Base-by-base conservation (phyloP, 768 basidiomycete genomes). In the Hericium alpestre region DNA sequence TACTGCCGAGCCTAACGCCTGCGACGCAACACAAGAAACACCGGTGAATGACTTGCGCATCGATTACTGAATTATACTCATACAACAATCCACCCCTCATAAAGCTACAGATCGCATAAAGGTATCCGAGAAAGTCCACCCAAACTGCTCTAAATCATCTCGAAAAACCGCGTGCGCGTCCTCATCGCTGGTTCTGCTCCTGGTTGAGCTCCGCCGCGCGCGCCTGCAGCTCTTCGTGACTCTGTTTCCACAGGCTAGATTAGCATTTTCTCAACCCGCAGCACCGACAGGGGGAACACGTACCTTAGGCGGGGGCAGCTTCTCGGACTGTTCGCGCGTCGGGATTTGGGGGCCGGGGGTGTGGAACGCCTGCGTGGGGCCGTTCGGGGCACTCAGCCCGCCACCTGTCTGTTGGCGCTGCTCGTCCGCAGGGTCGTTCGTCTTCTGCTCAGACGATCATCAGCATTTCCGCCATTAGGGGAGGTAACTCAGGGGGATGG, bases 371-470 rank as follows among this genome's bases (percentile, higher is more conserved):
- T 7, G 68, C 69, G 4, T 67, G 69, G n/a, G 63, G 63, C 57
- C 69, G 65, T 13, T 53, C 65, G 64, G 12, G 1, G 43, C n/a
- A n/a, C 20, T 46, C 7, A 46, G 8, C 63, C 55, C 47, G 69
- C 70, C 38, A 40, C 47, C 52, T 12, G 18, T n/a, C 52, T 37
- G 52, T 20, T 20, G 25, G 1, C 20, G 43, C 43, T 53, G 15
- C 11, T 78, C 72, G 64, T 83, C 78, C 1, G 73, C 69, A 13
- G 82, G 81, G 61, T 84, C 71, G 56, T 84, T 84, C 6, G 79
- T 69, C 70, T 76, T 81, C 82, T 84, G 58, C 38, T 16, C 13
- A 25, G 25, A 25, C 25, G 25, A 25, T 43, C 57, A 18, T 32
- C 6, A 56, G 38, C 23, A 11, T 1, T 38, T 53, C 7, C 10